These are phyloP conservation scores for Phytophthora pistaciae DNA, from an alignment of 352 stramenopile genomes.

Conservation along the genomic window DNA sequence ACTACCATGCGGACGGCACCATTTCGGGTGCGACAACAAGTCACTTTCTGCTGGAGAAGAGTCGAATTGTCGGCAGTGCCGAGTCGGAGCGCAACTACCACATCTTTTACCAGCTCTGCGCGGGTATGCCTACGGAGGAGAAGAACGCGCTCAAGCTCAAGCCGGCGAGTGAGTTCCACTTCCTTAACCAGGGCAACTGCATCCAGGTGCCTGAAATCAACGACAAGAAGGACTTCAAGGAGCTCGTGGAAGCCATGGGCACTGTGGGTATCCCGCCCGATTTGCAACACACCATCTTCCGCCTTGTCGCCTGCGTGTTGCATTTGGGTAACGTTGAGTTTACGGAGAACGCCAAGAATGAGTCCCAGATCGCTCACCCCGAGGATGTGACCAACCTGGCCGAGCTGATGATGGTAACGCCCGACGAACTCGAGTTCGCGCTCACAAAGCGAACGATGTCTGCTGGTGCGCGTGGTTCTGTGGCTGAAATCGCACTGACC, in stretches of 20 bases:
- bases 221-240: conserved; percentile 95
- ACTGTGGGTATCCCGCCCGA: conserved; percentile 91
- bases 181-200: conserved; percentile 95
- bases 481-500: conserved; percentile 88
- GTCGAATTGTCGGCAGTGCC: conserved; percentile 94
- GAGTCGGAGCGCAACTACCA: conserved; percentile 98
- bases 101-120: conserved; percentile 98
- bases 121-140: conserved; percentile 73
- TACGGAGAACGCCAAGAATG: conserved; percentile 87
- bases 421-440: conserved; percentile 87
- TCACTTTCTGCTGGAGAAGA: conserved; percentile 99
- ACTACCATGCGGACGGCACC: conserved; percentile 91
- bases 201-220: conserved; percentile 94
- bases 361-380: conserved; percentile 71
- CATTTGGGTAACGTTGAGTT: conserved; percentile 98
- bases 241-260: conserved; percentile 93
- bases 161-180: conserved; percentile 91
- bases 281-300: conserved; percentile 95
- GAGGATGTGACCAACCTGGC: conserved; percentile 81
- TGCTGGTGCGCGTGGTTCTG: conserved; percentile 80
- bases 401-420: conserved; percentile 88
- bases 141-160: conserved; percentile 87
- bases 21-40: conserved; percentile 95
- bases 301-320: conserved; percentile 96
- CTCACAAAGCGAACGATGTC: conserved; percentile 92